Evolutionary conservation across 202 grass and related monocot species (phyloP).

Genomic region (Sporobolus alterniflorus): DNA sequence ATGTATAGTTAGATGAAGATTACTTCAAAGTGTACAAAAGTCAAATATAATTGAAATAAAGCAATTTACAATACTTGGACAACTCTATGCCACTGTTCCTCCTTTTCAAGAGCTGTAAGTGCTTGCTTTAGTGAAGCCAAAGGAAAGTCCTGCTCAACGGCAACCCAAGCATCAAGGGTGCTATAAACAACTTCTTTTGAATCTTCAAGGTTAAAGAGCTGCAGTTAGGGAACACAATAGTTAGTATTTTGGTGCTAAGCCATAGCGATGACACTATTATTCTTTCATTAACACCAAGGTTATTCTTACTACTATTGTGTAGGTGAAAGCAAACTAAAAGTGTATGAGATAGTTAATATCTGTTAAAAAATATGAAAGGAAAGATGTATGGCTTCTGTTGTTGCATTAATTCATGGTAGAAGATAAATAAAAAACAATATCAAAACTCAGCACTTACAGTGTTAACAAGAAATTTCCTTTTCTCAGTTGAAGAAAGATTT

Average conservation of each 20-base stretch:
- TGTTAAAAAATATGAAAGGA: conserved; percentile 23
- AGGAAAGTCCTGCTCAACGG: conserved; percentile 80
- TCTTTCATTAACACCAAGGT: too few species aligned
- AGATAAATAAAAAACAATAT: conserved; percentile 16
- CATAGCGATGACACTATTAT: neutral
- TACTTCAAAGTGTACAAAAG: neutral
- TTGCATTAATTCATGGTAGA: neutral
- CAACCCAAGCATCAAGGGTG: conserved; percentile 93
- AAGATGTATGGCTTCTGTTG: neutral
- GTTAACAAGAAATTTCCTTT: conserved; percentile 75
- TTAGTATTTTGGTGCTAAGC: neutral
- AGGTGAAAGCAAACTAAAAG: neutral
- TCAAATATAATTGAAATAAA: conserved; percentile 31
- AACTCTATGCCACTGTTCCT: conserved; percentile 96
- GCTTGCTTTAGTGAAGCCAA: conserved; percentile 69
- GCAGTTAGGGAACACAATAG: conserved; percentile 18
- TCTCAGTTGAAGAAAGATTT: conserved; percentile 63
- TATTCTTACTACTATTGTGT: neutral
- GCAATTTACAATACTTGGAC: conserved; percentile 58
- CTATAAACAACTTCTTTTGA: conserved; percentile 88
- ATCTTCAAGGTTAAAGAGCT: conserved; percentile 83
- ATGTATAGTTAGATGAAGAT: neutral
- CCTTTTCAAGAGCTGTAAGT: conserved; percentile 78
- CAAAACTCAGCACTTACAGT: conserved; percentile 55
- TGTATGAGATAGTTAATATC: neutral